phyloP scores from a whole-genome alignment of 1,139 yeast species.

The Pneumocystis murina region DNA sequence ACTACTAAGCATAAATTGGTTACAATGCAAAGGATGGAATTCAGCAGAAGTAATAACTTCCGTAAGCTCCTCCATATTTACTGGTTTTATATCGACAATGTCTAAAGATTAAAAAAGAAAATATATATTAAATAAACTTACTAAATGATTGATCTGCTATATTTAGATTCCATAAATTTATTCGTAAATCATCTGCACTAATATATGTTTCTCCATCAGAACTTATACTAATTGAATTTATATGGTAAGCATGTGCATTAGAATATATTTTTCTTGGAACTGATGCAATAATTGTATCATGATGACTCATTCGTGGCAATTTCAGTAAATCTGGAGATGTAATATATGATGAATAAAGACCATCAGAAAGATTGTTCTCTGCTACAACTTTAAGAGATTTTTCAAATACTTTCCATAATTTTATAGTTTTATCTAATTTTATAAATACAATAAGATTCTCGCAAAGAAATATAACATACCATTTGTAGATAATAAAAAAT shows the following conservation, averaged over 20 bases:
- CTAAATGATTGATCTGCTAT: conserved; percentile 92
- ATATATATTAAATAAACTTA: conserved; percentile 9
- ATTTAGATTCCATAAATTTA: conserved; percentile 89
- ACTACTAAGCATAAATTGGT: conserved; percentile 89
- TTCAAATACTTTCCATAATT: conserved; percentile 91
- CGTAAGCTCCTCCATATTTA: conserved; percentile 96
- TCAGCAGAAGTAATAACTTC: conserved; percentile 98
- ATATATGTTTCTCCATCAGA: conserved; percentile 93
- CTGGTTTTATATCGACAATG: conserved; percentile 94
- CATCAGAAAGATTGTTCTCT: conserved; percentile 64
- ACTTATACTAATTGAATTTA: conserved; percentile 85
- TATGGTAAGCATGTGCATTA: conserved; percentile 96
- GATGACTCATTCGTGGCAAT: conserved; percentile 76
- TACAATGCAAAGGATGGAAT: conserved; percentile 87
- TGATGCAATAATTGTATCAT: conserved; percentile 89
- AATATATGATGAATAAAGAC: conserved; percentile 13
- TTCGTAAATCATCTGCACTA: conserved; percentile 85
- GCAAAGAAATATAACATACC: conserved; percentile 10
- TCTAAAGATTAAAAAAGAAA: conserved; percentile 12
- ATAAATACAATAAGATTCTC: not conserved
- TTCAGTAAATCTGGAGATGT: conserved; percentile 30
- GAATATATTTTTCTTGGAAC: conserved; percentile 84
- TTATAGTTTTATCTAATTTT: conserved; percentile 76
- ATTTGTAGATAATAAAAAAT: conserved; percentile 77
- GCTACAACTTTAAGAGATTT: conserved; percentile 82